Evolutionary conservation across 495 filamentous ascomycete genomes (phyloP).

Genomic region (Beverwykella pulmonaria): DNA sequence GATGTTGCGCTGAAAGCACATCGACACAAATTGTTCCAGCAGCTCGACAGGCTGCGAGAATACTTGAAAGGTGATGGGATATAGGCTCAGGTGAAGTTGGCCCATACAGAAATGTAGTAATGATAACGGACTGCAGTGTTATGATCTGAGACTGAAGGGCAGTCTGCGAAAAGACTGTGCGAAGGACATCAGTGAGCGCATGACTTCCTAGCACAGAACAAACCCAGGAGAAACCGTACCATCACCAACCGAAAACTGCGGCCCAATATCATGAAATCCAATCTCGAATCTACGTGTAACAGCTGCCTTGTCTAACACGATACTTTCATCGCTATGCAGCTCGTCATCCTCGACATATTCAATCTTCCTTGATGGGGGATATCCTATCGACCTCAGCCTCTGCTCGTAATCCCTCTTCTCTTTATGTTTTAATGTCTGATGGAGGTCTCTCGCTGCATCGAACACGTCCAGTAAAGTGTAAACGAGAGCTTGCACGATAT

Average conservation of each 20-base stretch:
- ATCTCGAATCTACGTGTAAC: slow-evolving; percentile 26
- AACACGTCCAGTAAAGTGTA: slow-evolving; percentile 29
- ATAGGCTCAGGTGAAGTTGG: slow-evolving; percentile 36
- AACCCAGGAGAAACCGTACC: slow-evolving; percentile 21
- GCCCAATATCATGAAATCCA: slow-evolving; percentile 24
- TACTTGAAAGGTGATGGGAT: slow-evolving; percentile 28
- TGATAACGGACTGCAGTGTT: slow-evolving; percentile 28
- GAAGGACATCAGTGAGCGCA: neutral
- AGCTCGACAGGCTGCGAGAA: slow-evolving; percentile 24
- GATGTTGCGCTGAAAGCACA: slow-evolving; percentile 25
- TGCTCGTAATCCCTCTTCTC: slow-evolving; percentile 32
- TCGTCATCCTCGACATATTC: slow-evolving; percentile 24
- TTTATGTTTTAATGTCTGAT: slow-evolving; percentile 25
- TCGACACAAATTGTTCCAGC: slow-evolving; percentile 23
- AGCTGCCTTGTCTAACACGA: slow-evolving; percentile 31
- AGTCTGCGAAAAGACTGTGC: slow-evolving; percentile 32
- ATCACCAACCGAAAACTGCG: slow-evolving; percentile 31
- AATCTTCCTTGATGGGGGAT: slow-evolving; percentile 17
- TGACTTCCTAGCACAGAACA: neutral
- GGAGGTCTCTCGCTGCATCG: slow-evolving; percentile 32
- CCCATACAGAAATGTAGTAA: slow-evolving; percentile 35
- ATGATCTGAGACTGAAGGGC: slow-evolving; percentile 34
- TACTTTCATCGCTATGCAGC: slow-evolving; percentile 5
- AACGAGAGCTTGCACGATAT: slow-evolving; percentile 32
- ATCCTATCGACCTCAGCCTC: slow-evolving; percentile 20